These are phyloP conservation scores for Calcarisporium arbuscula DNA, from an alignment of 2,329 filamentous ascomycete genomes.

Conservation along the genomic window DNA sequence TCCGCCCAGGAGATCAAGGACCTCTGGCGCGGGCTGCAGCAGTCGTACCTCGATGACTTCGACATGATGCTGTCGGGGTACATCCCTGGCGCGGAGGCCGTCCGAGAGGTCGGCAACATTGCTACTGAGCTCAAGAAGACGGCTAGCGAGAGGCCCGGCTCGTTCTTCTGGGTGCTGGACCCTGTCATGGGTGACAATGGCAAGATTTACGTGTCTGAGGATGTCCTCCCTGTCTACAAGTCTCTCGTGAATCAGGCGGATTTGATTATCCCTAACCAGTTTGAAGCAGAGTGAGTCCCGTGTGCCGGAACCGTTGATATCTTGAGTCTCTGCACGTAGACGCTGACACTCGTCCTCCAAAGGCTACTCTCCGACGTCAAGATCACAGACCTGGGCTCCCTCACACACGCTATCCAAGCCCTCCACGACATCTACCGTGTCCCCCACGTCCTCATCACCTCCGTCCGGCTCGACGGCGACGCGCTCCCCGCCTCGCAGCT, in stretches of 20 bases:
- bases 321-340: too few species aligned
- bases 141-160: slow-evolving; percentile 55
- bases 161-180: slow-evolving; percentile 95
- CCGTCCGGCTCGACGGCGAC: slow-evolving; percentile 61
- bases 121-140: slow-evolving; percentile 71
- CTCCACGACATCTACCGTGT: slow-evolving; percentile 71
- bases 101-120: slow-evolving; percentile 79
- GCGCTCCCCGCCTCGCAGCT: slow-evolving; percentile 47
- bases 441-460: slow-evolving; percentile 90
- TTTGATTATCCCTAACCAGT: slow-evolving; percentile 91
- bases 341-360: neutral
- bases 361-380: slow-evolving; percentile 80
- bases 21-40: slow-evolving; percentile 76
- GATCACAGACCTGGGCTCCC: slow-evolving; percentile 67
- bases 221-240: slow-evolving; percentile 89
- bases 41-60: slow-evolving; percentile 81
- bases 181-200: slow-evolving; percentile 98
- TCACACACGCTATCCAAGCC: slow-evolving; percentile 67
- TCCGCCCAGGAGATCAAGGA: slow-evolving; percentile 77
- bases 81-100: slow-evolving; percentile 77
- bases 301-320: too few species aligned
- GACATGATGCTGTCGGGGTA: slow-evolving; percentile 95
- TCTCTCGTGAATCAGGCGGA: slow-evolving; percentile 73
- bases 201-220: slow-evolving; percentile 81
- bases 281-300: slow-evolving; percentile 83